Base-by-base conservation (phyloP, 139 green algal species). In the Coelastrella sp. region DNA sequence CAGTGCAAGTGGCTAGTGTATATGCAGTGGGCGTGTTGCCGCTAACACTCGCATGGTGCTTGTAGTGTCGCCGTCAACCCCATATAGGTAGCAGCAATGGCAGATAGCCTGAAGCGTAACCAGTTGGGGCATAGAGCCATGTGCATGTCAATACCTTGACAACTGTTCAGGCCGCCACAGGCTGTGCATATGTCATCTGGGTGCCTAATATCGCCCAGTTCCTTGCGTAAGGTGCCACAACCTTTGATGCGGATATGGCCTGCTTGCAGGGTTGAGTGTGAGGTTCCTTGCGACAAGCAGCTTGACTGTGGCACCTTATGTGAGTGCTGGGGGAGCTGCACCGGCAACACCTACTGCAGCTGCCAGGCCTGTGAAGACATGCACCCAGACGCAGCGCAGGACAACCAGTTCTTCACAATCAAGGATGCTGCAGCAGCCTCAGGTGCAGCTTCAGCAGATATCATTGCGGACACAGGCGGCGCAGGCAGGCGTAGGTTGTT, bases 271-370 rank as follows among this genome's bases (percentile, higher is more conserved):
- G 65, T 86, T 13, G 0, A 47, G 5, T 96, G 94, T 81, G 94
- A 94, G 91, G 58, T 92, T 23, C 92, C 91, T 8, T 96, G 92
- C 66, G 91, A 94, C 80, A 80, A 65, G 59, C 89, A 92, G 64
- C 32, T 90, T 5, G 87, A 96, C 84, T 97, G 95, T 80, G 90
- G 84, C 56, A 75, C 92, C 0, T 73, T 97, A 17, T 96, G 94
- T 74, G 88, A 93, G 16, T 96, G 94, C 92, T 91, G 73, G 47
- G 85, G 56, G 66, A 73, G 22, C 22, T 95, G 93, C 71, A 59
- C 14, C 0, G 20, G 57, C 61, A 78, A 81, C n/a, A 65, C 32
- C 47, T 83, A 76, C 85, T 90, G 73, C 73, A 4, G 23, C 20
- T 96, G 95, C 87, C 6, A 83, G n/a, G 92, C 91, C 8, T 96